These are phyloP conservation scores for Ilex paraguariensis DNA, from an alignment of 305 asterid species.

Conservation along the genomic window DNA sequence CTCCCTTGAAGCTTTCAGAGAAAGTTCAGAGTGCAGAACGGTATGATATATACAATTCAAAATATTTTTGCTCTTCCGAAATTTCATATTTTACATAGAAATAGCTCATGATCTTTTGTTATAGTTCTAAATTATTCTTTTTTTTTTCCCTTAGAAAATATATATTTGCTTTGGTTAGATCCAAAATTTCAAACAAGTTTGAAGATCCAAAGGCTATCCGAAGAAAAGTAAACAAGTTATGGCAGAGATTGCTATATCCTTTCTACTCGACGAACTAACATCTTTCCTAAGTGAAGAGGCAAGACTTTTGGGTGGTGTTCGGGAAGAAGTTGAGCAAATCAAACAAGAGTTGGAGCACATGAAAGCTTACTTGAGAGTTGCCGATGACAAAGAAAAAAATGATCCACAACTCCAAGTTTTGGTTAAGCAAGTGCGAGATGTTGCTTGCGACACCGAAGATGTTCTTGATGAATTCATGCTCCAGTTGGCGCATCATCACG, in stretches of 20 bases:
- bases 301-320: constrained; percentile 16
- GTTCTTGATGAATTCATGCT: constrained; percentile 33
- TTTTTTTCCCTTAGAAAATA: too few relatives aligned
- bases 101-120: too few relatives aligned
- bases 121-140: too few relatives aligned
- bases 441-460: constrained; percentile 33
- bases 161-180: too few relatives aligned
- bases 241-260: constrained; percentile 26
- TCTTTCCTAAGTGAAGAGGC: constrained; percentile 18
- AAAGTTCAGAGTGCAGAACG: too few relatives aligned
- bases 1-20: too few relatives aligned
- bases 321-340: constrained; percentile 21
- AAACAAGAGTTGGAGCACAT: constrained; percentile 33
- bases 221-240: background rate
- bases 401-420: constrained; percentile 29
- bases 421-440: constrained; percentile 34
- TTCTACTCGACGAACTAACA: constrained; percentile 25
- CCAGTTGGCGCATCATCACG: background rate
- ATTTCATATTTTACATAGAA: too few relatives aligned
- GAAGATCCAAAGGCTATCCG: too few relatives aligned
- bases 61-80: too few relatives aligned
- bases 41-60: too few relatives aligned
- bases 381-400: constrained; percentile 22
- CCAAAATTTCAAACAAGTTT: too few relatives aligned
- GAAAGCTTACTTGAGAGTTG: constrained; percentile 26